These are phyloP conservation scores for Balansia obtecta DNA, from an alignment of 2,329 filamentous ascomycete species.

Conservation along the genomic window DNA sequence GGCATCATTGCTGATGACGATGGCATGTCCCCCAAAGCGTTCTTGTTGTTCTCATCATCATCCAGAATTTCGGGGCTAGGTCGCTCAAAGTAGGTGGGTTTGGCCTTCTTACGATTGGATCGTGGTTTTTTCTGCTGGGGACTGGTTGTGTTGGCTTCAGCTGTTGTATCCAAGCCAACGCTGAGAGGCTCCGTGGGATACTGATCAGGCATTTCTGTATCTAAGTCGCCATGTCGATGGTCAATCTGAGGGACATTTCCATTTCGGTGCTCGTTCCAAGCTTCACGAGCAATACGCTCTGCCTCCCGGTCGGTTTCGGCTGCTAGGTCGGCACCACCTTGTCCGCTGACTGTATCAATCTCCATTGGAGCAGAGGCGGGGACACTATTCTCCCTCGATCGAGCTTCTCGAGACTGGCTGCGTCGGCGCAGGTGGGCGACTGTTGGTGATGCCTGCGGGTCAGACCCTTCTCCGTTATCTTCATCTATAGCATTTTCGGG, in stretches of 20 bases:
- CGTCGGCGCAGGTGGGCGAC: conserved; percentile 14
- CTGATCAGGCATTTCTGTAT: conserved; percentile 4
- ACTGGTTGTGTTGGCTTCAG: conserved; percentile 2
- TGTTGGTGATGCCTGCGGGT: conserved; percentile 17
- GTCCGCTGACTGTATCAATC: conserved; percentile 8
- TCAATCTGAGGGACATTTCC: conserved; percentile 13
- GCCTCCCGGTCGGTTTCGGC: conserved; percentile 13
- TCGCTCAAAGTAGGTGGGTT: conserved; percentile 32
- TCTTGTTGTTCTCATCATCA: conserved; percentile 10
- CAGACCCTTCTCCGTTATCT: conserved; percentile 9
- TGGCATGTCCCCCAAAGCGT: conserved; percentile 15
- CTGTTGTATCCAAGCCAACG: conserved; percentile 2
- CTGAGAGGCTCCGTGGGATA: conserved; percentile 4
- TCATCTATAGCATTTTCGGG: conserved; percentile 10
- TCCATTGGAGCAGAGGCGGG: conserved; percentile 14
- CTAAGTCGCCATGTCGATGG: conserved; percentile 2
- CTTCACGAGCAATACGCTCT: conserved; percentile 20
- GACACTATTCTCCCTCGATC: conserved; percentile 16
- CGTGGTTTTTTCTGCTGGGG: conserved; percentile 15
- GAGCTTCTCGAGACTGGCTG: conserved; percentile 15
- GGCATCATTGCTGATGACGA: conserved; percentile 21
- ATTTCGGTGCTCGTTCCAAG: conserved; percentile 22
- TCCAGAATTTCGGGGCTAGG: conserved; percentile 10
- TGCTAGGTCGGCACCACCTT: background rate
- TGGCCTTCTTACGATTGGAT: conserved; percentile 33